These are phyloP conservation scores for Neofusicoccum umdonicola DNA, from an alignment of 2,329 filamentous ascomycete species.

Conservation along the genomic window DNA sequence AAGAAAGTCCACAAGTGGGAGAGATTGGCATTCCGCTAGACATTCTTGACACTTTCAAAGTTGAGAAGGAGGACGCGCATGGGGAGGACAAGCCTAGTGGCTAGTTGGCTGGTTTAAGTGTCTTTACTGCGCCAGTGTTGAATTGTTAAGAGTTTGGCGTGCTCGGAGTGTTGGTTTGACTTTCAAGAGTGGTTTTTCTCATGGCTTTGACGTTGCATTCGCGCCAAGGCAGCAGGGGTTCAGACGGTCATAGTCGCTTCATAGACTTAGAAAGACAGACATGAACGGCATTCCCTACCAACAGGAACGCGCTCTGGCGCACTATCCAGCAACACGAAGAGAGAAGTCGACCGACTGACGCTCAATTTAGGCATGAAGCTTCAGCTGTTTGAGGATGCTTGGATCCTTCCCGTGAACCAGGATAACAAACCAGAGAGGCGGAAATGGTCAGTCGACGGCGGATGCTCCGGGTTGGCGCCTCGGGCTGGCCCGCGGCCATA, in stretches of 20 bases:
- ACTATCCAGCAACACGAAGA: too few relatives aligned
- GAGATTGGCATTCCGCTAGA: too few relatives aligned
- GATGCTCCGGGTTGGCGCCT: not conserved
- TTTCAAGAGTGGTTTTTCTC: not conserved
- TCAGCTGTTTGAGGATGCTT: not conserved
- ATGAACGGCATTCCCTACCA: not conserved
- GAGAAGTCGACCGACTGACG: too few relatives aligned
- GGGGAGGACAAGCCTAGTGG: not conserved
- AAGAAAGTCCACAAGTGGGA: too few relatives aligned
- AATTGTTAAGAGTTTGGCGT: not conserved
- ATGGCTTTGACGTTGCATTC: not conserved
- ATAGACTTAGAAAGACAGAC: not conserved
- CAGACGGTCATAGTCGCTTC: too few relatives aligned
- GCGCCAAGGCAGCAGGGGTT: not conserved
- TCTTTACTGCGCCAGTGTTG: not conserved
- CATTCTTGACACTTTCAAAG: too few relatives aligned
- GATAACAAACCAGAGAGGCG: not conserved
- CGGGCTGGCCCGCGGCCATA: not conserved
- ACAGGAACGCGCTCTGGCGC: not conserved
- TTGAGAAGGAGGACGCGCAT: not conserved
- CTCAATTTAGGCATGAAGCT: too few relatives aligned
- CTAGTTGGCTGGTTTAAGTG: not conserved
- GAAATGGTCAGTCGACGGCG: not conserved
- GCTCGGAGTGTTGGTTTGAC: not conserved
- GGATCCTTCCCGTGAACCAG: not conserved